Percentiles rank a stretch among this genome's conserved stretches.
Conservation (phyloP, 2,329 filamentous ascomycete species). For the Cadophora luteo-olivacea region DNA sequence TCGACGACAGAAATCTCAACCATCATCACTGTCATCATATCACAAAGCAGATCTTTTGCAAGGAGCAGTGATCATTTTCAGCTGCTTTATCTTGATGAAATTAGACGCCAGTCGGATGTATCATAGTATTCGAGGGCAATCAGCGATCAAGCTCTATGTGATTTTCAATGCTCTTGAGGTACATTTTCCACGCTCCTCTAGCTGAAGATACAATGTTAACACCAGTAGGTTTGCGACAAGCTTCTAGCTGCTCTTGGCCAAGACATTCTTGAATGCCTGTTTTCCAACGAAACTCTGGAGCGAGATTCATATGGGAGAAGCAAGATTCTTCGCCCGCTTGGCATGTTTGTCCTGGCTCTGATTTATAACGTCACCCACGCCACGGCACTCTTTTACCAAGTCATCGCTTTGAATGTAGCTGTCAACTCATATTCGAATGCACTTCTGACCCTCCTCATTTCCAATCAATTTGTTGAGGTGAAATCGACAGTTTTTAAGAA, state of each 20-base stretch:
- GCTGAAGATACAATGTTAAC: conserved; percentile 53
- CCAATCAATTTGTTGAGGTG: conserved; percentile 99
- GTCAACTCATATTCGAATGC: conserved; percentile 99
- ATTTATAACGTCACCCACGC: conserved; percentile 89
- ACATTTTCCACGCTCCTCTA: conserved; percentile 26
- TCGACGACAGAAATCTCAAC: conserved; percentile 80
- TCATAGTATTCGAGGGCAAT: conserved; percentile 94
- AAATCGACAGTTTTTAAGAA: conserved; percentile 99
- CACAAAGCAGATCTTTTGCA: conserved; percentile 97
- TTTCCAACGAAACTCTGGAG: conserved; percentile 90
- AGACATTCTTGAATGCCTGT: conserved; percentile 94
- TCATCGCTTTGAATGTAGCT: conserved; percentile 96
- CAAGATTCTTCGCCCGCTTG: conserved; percentile 86
- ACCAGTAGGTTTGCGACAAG: conserved; percentile 87
- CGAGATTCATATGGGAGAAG: conserved; percentile 87
- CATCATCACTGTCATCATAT: conserved; percentile 82
- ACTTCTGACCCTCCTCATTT: conserved; percentile 87
- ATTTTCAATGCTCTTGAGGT: conserved; percentile 97
- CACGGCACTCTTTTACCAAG: conserved; percentile 91
- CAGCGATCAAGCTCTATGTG: conserved; percentile 97
- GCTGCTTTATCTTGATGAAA: conserved; percentile 83
- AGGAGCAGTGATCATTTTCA: conserved; percentile 85
- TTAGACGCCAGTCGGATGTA: conserved; percentile 98
- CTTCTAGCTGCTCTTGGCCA: conserved; percentile 91
- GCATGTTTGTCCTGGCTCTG: conserved; percentile 88